Conservation (phyloP, 2,329 filamentous ascomycete species). For the Helotiales sp. region DNA sequence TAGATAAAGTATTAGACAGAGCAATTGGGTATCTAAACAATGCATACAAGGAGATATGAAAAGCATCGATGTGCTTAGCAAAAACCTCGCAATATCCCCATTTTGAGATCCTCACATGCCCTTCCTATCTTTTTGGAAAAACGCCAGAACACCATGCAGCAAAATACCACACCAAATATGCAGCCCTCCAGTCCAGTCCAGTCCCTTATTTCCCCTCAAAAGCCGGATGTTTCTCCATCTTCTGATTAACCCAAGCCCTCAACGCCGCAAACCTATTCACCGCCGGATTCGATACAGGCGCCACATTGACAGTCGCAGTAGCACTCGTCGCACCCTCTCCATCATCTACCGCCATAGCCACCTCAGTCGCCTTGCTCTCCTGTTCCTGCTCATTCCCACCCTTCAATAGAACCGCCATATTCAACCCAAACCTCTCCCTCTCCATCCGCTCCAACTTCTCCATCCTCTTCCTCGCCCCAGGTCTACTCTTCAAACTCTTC, state of each 20-base stretch:
- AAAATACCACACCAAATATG: slow-evolving; percentile 9
- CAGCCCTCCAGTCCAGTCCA: neutral
- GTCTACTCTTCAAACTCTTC: slow-evolving; percentile 72
- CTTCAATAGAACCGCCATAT: slow-evolving; percentile 71
- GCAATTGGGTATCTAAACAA: neutral
- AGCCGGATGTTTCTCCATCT: slow-evolving; percentile 86
- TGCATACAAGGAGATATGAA: neutral
- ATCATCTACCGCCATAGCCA: slow-evolving; percentile 26
- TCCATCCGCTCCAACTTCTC: slow-evolving; percentile 80
- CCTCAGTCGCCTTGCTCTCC: neutral
- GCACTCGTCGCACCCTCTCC: slow-evolving; percentile 21
- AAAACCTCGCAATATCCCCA: neutral
- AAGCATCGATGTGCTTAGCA: neutral
- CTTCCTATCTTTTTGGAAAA: neutral
- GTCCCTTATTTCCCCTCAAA: slow-evolving; percentile 53
- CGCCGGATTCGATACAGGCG: slow-evolving; percentile 16
- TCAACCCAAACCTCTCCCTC: slow-evolving; percentile 82
- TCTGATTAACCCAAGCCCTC: slow-evolving; percentile 81
- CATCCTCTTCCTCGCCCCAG: slow-evolving; percentile 82
- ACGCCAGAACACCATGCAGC: slow-evolving; percentile 15
- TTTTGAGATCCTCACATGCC: neutral
- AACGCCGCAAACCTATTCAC: slow-evolving; percentile 76
- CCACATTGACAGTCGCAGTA: slow-evolving; percentile 24
- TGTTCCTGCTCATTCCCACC: slow-evolving; percentile 14
- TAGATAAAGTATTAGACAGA: neutral